phyloP scores from a whole-genome alignment of 805 yeast genomes.

The Komagataella populi region DNA sequence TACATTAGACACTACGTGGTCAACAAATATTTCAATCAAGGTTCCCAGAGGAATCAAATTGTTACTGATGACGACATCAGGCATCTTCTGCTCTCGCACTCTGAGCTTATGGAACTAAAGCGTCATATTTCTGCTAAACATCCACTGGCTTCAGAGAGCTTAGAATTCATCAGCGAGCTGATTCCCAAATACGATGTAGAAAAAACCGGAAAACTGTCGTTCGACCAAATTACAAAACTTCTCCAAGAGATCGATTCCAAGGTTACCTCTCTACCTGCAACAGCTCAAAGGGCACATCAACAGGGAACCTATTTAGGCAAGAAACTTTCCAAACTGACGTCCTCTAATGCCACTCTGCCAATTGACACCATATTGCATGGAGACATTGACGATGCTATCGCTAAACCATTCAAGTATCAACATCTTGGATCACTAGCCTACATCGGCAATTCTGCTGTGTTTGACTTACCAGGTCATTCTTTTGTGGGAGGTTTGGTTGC shows the following conservation, averaged over 20 bases:
- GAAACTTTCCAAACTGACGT: conserved; percentile 40
- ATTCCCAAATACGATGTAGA: conserved; percentile 38
- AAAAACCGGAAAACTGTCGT: conserved; percentile 33
- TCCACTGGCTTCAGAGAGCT: conserved; percentile 46
- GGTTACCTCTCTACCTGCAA: conserved; percentile 57
- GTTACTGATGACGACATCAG: conserved; percentile 38
- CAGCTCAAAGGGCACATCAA: conserved; percentile 64
- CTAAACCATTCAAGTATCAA: conserved; percentile 45
- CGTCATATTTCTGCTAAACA: conserved; percentile 32
- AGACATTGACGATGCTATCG: conserved; percentile 40
- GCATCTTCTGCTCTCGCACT: conserved; percentile 29
- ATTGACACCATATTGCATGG: conserved; percentile 34
- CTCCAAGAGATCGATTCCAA: conserved; percentile 44
- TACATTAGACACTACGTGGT: conserved; percentile 32
- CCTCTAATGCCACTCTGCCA: conserved; percentile 25
- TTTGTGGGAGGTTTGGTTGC: conserved; percentile 55
- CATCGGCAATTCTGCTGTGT: conserved; percentile 58
- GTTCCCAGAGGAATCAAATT: conserved; percentile 16
- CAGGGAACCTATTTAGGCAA: conserved; percentile 56
- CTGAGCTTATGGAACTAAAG: conserved; percentile 35
- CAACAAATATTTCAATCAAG: conserved; percentile 24
- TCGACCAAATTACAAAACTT: conserved; percentile 35
- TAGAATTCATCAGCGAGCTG: conserved; percentile 32
- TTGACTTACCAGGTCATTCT: conserved; percentile 46
- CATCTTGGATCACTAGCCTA: conserved; percentile 60